phyloP scores from a whole-genome alignment of 352 stramenopile species.

The Phytophthora boehmeriae region DNA sequence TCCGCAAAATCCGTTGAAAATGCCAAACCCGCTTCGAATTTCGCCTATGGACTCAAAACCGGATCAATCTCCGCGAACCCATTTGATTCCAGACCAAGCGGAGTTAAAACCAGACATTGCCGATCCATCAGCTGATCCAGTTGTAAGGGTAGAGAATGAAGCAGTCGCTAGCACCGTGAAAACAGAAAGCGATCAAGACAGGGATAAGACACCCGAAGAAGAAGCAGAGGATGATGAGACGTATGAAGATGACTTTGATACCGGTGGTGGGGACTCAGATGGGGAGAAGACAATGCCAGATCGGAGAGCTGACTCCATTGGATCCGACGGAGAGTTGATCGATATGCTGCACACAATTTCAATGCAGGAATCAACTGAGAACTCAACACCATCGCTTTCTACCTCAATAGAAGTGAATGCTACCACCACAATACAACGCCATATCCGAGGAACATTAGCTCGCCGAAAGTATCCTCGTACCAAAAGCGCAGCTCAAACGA shows the following conservation, averaged over 20 bases:
- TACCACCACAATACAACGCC: slow-evolving; percentile 36
- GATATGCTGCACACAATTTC: slow-evolving; percentile 42
- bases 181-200: not conserved
- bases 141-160: too few relatives aligned
- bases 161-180: too few relatives aligned
- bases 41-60: not conserved
- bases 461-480: not conserved
- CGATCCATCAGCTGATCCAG: not conserved
- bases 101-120: too few relatives aligned
- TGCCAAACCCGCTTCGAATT: not conserved
- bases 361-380: not conserved
- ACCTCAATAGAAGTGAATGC: slow-evolving; percentile 15
- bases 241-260: slow-evolving; percentile 58
- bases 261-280: slow-evolving; percentile 12
- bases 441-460: slow-evolving; percentile 21
- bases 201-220: slow-evolving; percentile 1
- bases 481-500: not conserved
- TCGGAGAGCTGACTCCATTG: slow-evolving; percentile 11
- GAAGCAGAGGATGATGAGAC: slow-evolving; percentile 35
- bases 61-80: not conserved
- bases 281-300: slow-evolving; percentile 13
- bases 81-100: too few relatives aligned
- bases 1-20: not conserved
- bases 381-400: not conserved
- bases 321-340: slow-evolving; percentile 47